Conservation (phyloP, 2,329 filamentous ascomycete species). For the Colletotrichum nymphaeae region DNA sequence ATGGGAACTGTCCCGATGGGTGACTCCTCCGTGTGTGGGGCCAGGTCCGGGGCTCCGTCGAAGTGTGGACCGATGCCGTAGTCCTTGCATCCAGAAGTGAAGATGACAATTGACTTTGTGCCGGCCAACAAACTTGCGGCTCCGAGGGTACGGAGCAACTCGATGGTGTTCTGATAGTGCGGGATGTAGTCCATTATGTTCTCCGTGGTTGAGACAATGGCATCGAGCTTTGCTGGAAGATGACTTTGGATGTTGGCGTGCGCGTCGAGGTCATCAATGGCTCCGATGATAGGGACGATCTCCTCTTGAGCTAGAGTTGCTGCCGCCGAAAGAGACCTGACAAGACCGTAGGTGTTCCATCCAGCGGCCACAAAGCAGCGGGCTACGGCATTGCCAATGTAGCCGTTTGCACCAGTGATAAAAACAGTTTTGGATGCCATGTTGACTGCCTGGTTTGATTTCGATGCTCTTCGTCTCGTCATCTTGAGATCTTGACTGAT, state of each 20-base stretch:
- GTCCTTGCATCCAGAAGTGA: constrained; percentile 62
- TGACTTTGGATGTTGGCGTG: constrained; percentile 41
- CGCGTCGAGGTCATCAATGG: constrained; percentile 46
- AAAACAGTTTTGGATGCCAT: constrained; percentile 47
- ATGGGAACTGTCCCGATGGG: constrained; percentile 47
- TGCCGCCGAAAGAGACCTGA: constrained; percentile 48
- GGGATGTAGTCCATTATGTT: constrained; percentile 50
- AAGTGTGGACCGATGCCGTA: constrained; percentile 52
- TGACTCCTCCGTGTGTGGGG: constrained; percentile 55
- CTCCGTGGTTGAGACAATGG: constrained; percentile 56
- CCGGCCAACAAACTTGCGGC: constrained; percentile 45
- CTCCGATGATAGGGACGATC: constrained; percentile 53
- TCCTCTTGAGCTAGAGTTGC: constrained; percentile 47
- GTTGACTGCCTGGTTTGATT: neutral
- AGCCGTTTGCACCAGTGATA: constrained; percentile 61
- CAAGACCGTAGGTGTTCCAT: constrained; percentile 57
- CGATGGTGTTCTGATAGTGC: constrained; percentile 51
- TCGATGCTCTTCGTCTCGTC: neutral
- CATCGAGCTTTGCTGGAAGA: constrained; percentile 49
- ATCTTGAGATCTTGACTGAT: neutral
- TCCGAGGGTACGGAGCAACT: constrained; percentile 48
- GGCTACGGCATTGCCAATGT: constrained; percentile 58
- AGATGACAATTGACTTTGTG: constrained; percentile 54
- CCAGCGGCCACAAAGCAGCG: constrained; percentile 58
- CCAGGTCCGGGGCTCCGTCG: constrained; percentile 48